Evolutionary conservation across 805 yeast genomes (phyloP), one percentile per base, ranked within the genome.

Genomic region (Debaryomyces prosopidis): DNA sequence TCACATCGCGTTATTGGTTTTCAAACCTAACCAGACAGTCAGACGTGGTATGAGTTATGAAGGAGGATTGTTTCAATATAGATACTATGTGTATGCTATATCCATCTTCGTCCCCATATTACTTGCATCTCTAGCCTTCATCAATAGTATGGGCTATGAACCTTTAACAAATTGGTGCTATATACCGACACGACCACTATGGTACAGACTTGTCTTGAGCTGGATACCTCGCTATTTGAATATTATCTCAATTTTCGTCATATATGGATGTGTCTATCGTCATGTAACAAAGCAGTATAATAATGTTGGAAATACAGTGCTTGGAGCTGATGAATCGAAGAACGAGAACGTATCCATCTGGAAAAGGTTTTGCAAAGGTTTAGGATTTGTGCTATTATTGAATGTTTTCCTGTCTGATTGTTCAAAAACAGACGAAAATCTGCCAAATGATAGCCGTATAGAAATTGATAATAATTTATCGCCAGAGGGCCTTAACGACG

Each of bases 221-320:
- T 91, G 96, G 96, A 82, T 81, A 1, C 90, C 95, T 10, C 73
- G 97, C 40, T 89, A 82, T 59, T 64, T 79, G 46, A 78, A 90
- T 43, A 76, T 87, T 47, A 56, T 85, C 10, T 54, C 76, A 26
- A 84, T 89, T 50, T 52, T 85, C 17, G 59, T 71, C 7, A 77
- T 87, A 31, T 88, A 88, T 59, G 44, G 39, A 8, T 41, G 44
- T 17, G 34, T 41, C 15, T 41, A 41, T 16, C 17, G 17, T 3
- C 44, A 41, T 20, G 28, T 41, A 20, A 20, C 30, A 15, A 32
- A 23, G 18, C 30, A 41, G 15, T 34, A 41, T 15, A 17, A 12
- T n/a, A 39, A 39, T 4, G 26, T 39, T 5, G 35, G 35, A 12
- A 19, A 27, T 5, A 20, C 28, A 17, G 11, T 36, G 28, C 2